phyloP scores from a whole-genome alignment of 768 basidiomycete species.

The Butyriboletus loyo region DNA sequence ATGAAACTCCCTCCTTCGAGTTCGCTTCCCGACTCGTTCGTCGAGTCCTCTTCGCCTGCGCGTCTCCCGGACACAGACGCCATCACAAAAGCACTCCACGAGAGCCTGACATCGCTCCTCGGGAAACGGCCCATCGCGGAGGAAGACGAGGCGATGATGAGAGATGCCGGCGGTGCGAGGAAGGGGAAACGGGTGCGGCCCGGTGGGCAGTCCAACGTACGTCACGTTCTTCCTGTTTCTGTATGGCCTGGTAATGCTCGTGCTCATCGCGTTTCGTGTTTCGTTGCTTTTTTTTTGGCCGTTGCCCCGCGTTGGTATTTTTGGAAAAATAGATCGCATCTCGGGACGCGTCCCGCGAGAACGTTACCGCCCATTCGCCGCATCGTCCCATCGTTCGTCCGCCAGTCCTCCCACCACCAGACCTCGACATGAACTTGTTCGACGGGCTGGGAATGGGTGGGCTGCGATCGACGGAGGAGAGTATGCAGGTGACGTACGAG shows the following conservation, averaged over 20 bases:
- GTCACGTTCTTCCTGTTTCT: neutral
- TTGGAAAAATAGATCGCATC: slow-evolving; percentile 23
- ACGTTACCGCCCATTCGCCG: slow-evolving; percentile 4
- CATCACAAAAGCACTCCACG: slow-evolving; percentile 58
- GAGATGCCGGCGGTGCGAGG: slow-evolving; percentile 15
- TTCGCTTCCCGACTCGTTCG: slow-evolving; percentile 13
- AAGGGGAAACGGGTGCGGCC: slow-evolving; percentile 39
- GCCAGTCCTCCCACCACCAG: neutral
- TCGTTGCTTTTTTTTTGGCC: neutral
- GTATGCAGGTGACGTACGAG: slow-evolving; percentile 61
- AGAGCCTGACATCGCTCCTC: slow-evolving; percentile 64
- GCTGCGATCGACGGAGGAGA: slow-evolving; percentile 36
- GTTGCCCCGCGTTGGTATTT: neutral
- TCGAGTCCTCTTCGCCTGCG: slow-evolving; percentile 22
- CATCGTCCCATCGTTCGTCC: slow-evolving; percentile 4
- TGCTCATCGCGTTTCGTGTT: neutral
- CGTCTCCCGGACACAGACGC: slow-evolving; percentile 43
- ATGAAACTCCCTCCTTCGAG: slow-evolving; percentile 41
- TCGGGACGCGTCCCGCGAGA: slow-evolving; percentile 38
- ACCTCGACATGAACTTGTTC: slow-evolving; percentile 30
- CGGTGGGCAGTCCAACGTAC: slow-evolving; percentile 36
- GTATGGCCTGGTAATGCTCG: neutral
- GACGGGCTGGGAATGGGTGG: slow-evolving; percentile 18
- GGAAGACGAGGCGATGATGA: slow-evolving; percentile 29
- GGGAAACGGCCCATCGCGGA: slow-evolving; percentile 60